Evolutionary conservation across 2,329 filamentous ascomycete genomes (phyloP).

Genomic region (Ceratocystis smalleyi): DNA sequence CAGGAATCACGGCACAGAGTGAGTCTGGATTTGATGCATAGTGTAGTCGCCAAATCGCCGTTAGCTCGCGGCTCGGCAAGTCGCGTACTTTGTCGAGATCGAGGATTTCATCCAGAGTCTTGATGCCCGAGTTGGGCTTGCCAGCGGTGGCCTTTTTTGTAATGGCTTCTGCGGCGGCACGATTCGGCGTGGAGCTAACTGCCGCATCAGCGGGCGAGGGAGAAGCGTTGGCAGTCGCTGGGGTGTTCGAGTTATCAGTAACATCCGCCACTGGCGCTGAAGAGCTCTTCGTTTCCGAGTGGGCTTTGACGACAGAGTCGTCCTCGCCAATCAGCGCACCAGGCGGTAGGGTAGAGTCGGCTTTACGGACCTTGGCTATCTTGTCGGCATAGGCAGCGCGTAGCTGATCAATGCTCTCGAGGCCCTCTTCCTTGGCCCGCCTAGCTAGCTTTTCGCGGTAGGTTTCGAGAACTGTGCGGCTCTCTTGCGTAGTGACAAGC

Average conservation of each 20-base stretch:
- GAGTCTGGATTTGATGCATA: conserved; percentile 58
- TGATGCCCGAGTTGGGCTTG: conserved; percentile 22
- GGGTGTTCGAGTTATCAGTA: conserved; percentile 16
- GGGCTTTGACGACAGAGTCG: neutral
- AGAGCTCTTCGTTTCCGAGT: conserved; percentile 8
- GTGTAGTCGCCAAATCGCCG: conserved; percentile 76
- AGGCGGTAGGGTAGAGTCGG: conserved; percentile 36
- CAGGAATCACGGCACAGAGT: conserved; percentile 70
- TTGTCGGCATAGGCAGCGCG: conserved; percentile 73
- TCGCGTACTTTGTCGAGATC: conserved; percentile 61
- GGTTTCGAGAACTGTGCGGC: conserved; percentile 58
- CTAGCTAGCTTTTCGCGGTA: conserved; percentile 72
- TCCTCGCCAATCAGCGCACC: conserved; percentile 10
- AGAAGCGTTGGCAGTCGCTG: conserved; percentile 20
- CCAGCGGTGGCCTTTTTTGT: conserved; percentile 6
- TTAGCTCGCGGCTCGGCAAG: conserved; percentile 68
- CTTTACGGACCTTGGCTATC: conserved; percentile 55
- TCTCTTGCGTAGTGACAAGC: conserved; percentile 59
- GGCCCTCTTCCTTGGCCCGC: conserved; percentile 63
- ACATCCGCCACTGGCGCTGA: conserved; percentile 21
- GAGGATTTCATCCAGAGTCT: conserved; percentile 41
- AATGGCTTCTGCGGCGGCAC: conserved; percentile 21
- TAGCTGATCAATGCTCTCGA: conserved; percentile 55
- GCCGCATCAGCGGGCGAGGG: conserved; percentile 8
- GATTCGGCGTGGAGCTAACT: conserved; percentile 21